Percentiles rank a stretch among this genome's conserved stretches.
phyloP scores from a whole-genome alignment of 108 stramenopile genomes.

The Aurantiochytrium sp. region DNA sequence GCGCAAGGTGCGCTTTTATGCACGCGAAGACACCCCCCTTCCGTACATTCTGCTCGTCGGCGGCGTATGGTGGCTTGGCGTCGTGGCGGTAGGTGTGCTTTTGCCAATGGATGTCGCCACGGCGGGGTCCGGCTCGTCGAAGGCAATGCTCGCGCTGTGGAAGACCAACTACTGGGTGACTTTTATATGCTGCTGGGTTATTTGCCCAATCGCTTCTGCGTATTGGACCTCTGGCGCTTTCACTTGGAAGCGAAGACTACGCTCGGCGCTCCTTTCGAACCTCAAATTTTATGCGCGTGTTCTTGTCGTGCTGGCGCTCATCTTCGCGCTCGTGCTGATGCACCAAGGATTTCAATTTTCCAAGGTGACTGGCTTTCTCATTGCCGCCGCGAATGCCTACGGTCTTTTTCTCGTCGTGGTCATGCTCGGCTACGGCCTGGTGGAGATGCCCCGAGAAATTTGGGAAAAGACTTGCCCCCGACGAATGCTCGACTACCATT shows the following conservation, averaged over 20 bases:
- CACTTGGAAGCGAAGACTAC: background rate
- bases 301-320: background rate
- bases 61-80: background rate
- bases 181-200: background rate
- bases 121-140: background rate
- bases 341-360: background rate
- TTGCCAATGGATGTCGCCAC: background rate
- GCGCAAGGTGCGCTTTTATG: background rate
- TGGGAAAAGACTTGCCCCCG: background rate
- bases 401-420: background rate
- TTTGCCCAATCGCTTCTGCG: background rate
- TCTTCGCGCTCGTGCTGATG: background rate
- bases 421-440: background rate
- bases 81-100: background rate
- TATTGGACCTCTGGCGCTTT: background rate
- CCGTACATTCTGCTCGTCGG: background rate
- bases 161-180: background rate
- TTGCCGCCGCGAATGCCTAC: background rate
- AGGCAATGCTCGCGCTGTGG: background rate
- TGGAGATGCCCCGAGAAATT: background rate
- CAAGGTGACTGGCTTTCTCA: background rate
- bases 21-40: background rate
- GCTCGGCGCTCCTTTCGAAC: background rate
- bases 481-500: background rate
- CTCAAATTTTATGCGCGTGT: background rate